Conservation (phyloP, 805 yeast species). For the Candida pini region DNA sequence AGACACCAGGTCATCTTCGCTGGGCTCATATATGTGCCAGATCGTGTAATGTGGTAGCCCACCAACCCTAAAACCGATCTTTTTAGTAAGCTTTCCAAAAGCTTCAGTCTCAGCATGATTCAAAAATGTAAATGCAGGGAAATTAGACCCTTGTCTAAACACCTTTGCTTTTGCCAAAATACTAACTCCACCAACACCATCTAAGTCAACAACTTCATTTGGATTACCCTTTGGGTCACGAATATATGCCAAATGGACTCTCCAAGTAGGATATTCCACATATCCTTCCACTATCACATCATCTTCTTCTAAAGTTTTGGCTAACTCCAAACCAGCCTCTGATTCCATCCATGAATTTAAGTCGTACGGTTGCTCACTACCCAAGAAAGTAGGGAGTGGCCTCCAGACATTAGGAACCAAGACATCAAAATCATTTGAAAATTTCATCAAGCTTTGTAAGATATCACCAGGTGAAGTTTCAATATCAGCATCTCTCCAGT, state of each 20-base stretch:
- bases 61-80: slow-evolving; percentile 76
- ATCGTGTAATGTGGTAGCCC: slow-evolving; percentile 87
- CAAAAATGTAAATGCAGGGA: slow-evolving; percentile 78
- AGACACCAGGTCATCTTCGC: slow-evolving; percentile 72
- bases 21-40: slow-evolving; percentile 89
- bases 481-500: slow-evolving; percentile 85
- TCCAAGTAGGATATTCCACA: slow-evolving; percentile 81
- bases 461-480: slow-evolving; percentile 78
- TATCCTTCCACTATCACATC: slow-evolving; percentile 88
- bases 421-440: slow-evolving; percentile 62
- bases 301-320: slow-evolving; percentile 61
- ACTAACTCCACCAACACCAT: slow-evolving; percentile 87
- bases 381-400: slow-evolving; percentile 88
- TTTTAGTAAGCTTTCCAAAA: slow-evolving; percentile 73
- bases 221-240: slow-evolving; percentile 57
- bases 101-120: slow-evolving; percentile 90
- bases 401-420: slow-evolving; percentile 93
- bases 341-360: slow-evolving; percentile 95
- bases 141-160: slow-evolving; percentile 74
- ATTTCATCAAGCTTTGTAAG: slow-evolving; percentile 67
- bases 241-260: slow-evolving; percentile 74
- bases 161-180: slow-evolving; percentile 69
- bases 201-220: slow-evolving; percentile 61
- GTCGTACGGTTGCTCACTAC: slow-evolving; percentile 91
- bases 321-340: slow-evolving; percentile 64